Percentiles rank a stretch among this genome's conserved stretches.
These are phyloP conservation scores for Stephanodiscus minutulus DNA, from an alignment of 108 stramenopile genomes.

Conservation along the genomic window DNA sequence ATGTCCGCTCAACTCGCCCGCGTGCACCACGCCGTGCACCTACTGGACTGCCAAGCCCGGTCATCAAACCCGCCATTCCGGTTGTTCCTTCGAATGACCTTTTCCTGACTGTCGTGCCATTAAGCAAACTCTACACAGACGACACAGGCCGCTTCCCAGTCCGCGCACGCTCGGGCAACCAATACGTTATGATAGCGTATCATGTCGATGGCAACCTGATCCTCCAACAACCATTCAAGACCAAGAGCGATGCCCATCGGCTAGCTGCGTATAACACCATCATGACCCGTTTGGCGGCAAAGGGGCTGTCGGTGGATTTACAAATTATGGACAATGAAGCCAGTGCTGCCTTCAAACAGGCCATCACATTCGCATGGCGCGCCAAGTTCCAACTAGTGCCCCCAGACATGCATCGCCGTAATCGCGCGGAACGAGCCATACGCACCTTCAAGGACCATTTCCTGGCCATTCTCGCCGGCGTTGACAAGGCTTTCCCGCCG, in stretches of 20 bases:
- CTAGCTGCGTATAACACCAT: background rate
- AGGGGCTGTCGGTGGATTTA: background rate
- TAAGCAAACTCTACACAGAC: background rate
- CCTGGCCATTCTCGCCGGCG: slow-evolving; percentile 33
- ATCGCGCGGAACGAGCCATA: slow-evolving; percentile 27
- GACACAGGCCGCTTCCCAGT: background rate
- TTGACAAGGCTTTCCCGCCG: slow-evolving; percentile 29
- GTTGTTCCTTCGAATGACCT: background rate
- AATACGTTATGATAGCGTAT: background rate
- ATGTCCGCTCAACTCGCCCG: slow-evolving; percentile 18
- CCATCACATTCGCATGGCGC: background rate
- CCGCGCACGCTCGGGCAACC: background rate
- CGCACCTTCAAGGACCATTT: slow-evolving; percentile 54
- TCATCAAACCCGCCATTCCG: too few relatives aligned
- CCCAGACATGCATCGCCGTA: slow-evolving; percentile 21
- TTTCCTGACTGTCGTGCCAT: background rate
- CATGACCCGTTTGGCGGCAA: background rate
- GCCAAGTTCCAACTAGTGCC: slow-evolving; percentile 39
- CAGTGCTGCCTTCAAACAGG: background rate
- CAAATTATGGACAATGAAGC: slow-evolving; percentile 5
- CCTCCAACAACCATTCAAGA: background rate
- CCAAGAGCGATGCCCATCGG: background rate
- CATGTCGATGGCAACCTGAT: background rate
- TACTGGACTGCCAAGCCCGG: too few relatives aligned
- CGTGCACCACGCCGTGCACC: slow-evolving; percentile 2